Percentiles rank a stretch among this genome's conserved stretches.
These are phyloP conservation scores for Aspergillus alliaceus DNA, from an alignment of 2,329 filamentous ascomycete species.

Conservation along the genomic window DNA sequence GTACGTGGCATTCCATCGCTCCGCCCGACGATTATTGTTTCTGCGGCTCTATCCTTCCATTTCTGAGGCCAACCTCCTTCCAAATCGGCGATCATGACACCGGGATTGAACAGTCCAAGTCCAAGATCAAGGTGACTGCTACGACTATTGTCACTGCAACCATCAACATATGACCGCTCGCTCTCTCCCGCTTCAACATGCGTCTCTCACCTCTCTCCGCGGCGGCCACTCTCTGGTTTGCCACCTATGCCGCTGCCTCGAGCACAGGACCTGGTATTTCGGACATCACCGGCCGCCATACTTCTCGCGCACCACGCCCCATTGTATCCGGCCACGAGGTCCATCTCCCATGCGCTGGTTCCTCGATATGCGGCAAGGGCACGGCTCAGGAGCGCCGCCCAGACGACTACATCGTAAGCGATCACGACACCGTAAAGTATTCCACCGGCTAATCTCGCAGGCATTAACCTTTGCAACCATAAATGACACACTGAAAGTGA, in stretches of 20 bases:
- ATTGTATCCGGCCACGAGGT: neutral
- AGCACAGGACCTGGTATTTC: no score
- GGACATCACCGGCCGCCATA: no score
- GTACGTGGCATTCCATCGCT: no score
- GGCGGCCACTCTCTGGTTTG: neutral
- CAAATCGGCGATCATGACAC: neutral
- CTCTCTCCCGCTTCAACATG: neutral
- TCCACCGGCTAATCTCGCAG: neutral
- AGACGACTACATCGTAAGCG: neutral
- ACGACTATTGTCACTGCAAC: neutral
- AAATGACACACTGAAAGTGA: neutral
- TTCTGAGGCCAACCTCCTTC: neutral
- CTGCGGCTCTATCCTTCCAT: no score
- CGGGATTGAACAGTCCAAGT: no score
- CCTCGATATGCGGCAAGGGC: neutral
- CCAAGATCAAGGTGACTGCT: no score
- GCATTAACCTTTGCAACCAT: neutral
- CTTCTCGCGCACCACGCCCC: neutral
- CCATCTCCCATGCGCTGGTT: neutral
- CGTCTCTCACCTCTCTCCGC: neutral
- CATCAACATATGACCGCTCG: no score
- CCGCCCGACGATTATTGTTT: no score
- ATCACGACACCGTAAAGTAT: neutral
- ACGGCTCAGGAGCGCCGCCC: neutral
- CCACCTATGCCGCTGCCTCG: neutral